phyloP scores from a whole-genome alignment of 495 filamentous ascomycete genomes.

The Lasiosphaeria hispida region DNA sequence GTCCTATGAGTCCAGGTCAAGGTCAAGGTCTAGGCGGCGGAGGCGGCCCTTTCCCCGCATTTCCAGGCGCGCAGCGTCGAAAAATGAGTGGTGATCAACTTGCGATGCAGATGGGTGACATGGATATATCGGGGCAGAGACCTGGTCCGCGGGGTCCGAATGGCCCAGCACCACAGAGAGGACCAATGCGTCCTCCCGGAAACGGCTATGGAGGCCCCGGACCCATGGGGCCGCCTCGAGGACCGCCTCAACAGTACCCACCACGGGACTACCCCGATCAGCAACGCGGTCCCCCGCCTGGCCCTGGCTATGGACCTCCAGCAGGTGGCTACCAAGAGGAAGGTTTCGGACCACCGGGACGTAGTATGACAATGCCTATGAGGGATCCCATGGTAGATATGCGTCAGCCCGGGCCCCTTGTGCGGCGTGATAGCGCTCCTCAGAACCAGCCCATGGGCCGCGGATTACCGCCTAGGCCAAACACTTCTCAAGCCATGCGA shows the following conservation, averaged over 20 bases:
- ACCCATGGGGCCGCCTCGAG: conserved; percentile 36
- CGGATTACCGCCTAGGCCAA: conserved; percentile 39
- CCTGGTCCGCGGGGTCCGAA: conserved; percentile 31
- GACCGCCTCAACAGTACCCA: conserved; percentile 35
- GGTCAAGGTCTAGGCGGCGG: conserved; percentile 53
- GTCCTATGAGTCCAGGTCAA: conserved; percentile 39
- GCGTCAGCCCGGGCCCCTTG: conserved; percentile 30
- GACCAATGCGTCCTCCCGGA: conserved; percentile 29
- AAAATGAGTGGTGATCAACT: conserved; percentile 48
- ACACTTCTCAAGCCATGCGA: conserved; percentile 50
- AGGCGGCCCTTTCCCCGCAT: conserved; percentile 62
- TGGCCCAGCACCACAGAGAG: conserved; percentile 30
- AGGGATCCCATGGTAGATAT: conserved; percentile 39
- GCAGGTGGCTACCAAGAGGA: conserved; percentile 34
- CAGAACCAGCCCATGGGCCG: conserved; percentile 45
- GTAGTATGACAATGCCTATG: conserved; percentile 55
- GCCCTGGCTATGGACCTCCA: conserved; percentile 30
- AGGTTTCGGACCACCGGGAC: conserved; percentile 39
- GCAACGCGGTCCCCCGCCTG: conserved; percentile 39
- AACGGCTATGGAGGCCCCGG: conserved; percentile 36
- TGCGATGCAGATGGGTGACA: conserved; percentile 53
- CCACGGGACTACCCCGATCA: conserved; percentile 42
- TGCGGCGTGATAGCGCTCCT: conserved; percentile 38
- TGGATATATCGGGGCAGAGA: conserved; percentile 53
- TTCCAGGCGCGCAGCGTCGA: conserved; percentile 52